phyloP scores from a whole-genome alignment of 2,329 filamentous ascomycete species.

The Sporothrix variecibatus region DNA sequence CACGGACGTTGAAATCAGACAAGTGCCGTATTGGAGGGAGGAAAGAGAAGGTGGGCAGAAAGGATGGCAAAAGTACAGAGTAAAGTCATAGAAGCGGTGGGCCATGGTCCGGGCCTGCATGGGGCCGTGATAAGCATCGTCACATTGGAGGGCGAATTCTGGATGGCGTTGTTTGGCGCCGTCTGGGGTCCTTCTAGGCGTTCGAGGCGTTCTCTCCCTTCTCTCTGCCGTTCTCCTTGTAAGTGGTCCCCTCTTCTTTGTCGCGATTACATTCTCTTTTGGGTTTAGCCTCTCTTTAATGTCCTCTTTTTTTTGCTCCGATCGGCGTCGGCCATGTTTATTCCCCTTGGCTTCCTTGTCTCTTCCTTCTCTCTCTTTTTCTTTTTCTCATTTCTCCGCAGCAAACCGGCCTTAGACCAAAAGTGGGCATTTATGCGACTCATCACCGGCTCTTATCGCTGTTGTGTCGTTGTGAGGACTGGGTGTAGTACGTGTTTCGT shows the following conservation, averaged over 20 bases:
- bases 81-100: background rate
- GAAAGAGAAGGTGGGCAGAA: background rate
- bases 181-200: background rate
- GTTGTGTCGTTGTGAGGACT: background rate
- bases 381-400: background rate
- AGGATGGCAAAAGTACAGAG: background rate
- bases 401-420: background rate
- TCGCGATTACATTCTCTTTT: slow-evolving; percentile 16
- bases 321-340: background rate
- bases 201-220: background rate
- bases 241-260: background rate
- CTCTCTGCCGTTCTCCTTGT: background rate
- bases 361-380: background rate
- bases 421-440: slow-evolving; percentile 10
- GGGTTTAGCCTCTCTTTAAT: background rate
- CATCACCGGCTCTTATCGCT: background rate
- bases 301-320: background rate
- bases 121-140: slow-evolving; percentile 19
- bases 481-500: background rate
- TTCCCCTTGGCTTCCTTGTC: background rate
- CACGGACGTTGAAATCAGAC: background rate
- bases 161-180: background rate
- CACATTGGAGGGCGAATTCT: background rate
- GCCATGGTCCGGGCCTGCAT: slow-evolving; percentile 4
- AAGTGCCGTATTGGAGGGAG: background rate